These are phyloP conservation scores for Tetradesmus lagerheimii DNA, from an alignment of 139 green algal genomes.

Conservation along the genomic window DNA sequence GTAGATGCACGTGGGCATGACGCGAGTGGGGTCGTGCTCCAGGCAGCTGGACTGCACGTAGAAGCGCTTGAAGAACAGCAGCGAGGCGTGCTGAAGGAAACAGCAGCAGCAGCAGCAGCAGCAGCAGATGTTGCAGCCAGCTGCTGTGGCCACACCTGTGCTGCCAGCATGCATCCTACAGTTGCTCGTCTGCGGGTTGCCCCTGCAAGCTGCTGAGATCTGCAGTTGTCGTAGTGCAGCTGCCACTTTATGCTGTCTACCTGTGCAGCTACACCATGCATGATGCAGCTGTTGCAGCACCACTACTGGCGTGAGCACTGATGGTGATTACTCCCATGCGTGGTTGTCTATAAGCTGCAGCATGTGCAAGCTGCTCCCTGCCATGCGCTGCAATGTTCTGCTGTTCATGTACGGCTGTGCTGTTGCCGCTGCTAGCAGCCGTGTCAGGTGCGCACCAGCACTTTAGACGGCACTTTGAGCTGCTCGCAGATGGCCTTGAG, in stretches of 20 bases:
- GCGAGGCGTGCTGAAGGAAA: conserved; percentile 60
- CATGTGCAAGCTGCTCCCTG: conserved; percentile 1
- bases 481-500: conserved; percentile 64
- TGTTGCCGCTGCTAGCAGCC: background rate
- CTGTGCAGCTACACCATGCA: too few relatives aligned
- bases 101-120: background rate
- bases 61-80: conserved; percentile 84
- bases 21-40: conserved; percentile 75
- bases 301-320: too few relatives aligned
- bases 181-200: background rate
- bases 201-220: background rate
- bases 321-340: too few relatives aligned
- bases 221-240: too few relatives aligned
- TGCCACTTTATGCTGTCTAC: too few relatives aligned
- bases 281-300: too few relatives aligned
- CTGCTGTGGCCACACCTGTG: background rate
- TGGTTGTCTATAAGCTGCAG: too few relatives aligned
- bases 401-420: too few relatives aligned
- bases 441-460: conserved; percentile 59
- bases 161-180: background rate
- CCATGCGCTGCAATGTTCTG: background rate
- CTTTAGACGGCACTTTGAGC: conserved; percentile 71
- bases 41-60: conserved; percentile 71
- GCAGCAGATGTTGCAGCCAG: background rate
- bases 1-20: conserved; percentile 87